Base-by-base conservation (phyloP, 2,329 filamentous ascomycete genomes). In the Xylariaceae sp. region DNA sequence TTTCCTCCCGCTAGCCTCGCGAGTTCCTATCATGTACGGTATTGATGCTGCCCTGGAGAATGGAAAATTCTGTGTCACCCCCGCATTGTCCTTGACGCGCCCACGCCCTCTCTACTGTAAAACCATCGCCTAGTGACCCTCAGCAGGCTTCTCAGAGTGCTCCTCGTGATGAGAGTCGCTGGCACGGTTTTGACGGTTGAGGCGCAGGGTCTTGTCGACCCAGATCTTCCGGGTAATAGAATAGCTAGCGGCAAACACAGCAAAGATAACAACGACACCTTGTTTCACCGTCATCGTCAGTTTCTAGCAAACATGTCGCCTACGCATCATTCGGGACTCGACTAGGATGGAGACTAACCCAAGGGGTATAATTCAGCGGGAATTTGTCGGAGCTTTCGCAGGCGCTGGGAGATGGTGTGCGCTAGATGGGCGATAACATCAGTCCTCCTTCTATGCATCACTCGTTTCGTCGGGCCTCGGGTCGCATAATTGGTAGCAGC, bases 391-490 rank as follows among this genome's bases (percentile, higher is more conserved):
- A 97, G 82, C 74, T 86, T 88, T 75, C 92, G 89, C 71, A 99
- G 82, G 75, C 93, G 90, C 82, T 97, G 94, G 67, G 93, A 96
- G 77, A 97, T 86, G 71, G 93, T 97, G 81, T 97, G 94, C 75
- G 91, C 94, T 99, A 63, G 60, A 65, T 58, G 63, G 53, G 66
- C 51, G 55, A 66, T 51, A 64, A 65, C 58, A 61, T 61, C n/a
- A 61, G 55, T 55, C 35, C 34, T n/a, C 35, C 18, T 53, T 53
- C 44, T 34, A 30, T 23, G 51, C 39, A 37, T 34, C 30, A 11
- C 34, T 64, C 60, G 48, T 59, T 2, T 51, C 37, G 17, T 34
- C 37, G 10, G 11, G 17, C 30, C 15, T 51, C 50, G 42, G 52
- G 44, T 35, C 23, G 34, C 30, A 18, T 18, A 37, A 53, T 59